Conservation (phyloP, 78 protist genomes). For the Tieghemostelium lacteum region DNA sequence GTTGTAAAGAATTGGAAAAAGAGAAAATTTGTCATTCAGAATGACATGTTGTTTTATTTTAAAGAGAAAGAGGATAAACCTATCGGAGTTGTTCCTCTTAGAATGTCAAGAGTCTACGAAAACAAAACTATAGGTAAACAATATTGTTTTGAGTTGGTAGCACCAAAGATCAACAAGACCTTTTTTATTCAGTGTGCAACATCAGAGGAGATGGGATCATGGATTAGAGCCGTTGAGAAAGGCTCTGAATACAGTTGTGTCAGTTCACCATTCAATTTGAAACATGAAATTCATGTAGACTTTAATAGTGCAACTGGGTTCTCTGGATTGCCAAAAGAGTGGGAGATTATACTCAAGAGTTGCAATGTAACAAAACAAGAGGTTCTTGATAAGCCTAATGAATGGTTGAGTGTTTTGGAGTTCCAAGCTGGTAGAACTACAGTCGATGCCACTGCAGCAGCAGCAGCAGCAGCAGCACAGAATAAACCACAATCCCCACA, state of each 20-base stretch:
- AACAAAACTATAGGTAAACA: constrained; percentile 52
- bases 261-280: constrained; percentile 75
- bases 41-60: constrained; percentile 77
- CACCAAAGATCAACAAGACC: constrained; percentile 78
- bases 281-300: constrained; percentile 81
- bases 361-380: constrained; percentile 72
- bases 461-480: no score
- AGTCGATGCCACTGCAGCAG: neutral
- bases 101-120: constrained; percentile 34
- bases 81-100: constrained; percentile 73
- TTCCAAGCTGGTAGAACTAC: constrained; percentile 73
- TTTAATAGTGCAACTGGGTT: constrained; percentile 84
- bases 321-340: constrained; percentile 85
- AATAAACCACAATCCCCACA: neutral
- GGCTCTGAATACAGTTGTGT: constrained; percentile 74
- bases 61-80: constrained; percentile 54
- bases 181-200: constrained; percentile 76
- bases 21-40: constrained; percentile 80
- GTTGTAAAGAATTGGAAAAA: constrained; percentile 87
- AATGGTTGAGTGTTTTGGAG: constrained; percentile 74
- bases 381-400: constrained; percentile 73
- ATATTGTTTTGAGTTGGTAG: constrained; percentile 70
- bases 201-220: constrained; percentile 44
- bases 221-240: constrained; percentile 81
- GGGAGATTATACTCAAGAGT: constrained; percentile 81